These are phyloP conservation scores for Endogone sp. DNA, from an alignment of 192 early-diverging fungal species.

Conservation along the genomic window DNA sequence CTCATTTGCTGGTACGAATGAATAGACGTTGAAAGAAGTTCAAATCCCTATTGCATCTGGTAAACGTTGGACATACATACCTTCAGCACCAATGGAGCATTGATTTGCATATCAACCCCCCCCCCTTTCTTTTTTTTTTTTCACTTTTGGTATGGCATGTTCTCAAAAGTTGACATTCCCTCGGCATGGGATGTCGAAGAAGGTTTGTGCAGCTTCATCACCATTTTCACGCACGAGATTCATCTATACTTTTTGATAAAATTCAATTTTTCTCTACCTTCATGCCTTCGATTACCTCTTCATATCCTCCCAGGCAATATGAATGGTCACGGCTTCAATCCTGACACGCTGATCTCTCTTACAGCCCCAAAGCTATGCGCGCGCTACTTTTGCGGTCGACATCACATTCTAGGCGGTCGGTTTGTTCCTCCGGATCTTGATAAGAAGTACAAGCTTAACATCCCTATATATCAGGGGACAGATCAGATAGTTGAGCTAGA, in stretches of 20 bases:
- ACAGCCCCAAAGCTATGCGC: constrained; percentile 89
- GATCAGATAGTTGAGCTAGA: constrained; percentile 64
- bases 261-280: background rate
- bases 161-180: constrained; percentile 87
- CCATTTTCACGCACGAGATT: no score
- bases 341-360: constrained; percentile 83
- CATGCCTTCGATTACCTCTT: background rate
- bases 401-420: constrained; percentile 85
- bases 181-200: constrained; percentile 93
- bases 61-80: constrained; percentile 12
- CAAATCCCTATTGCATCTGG: constrained; percentile 22
- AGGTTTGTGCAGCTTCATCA: constrained; percentile 42
- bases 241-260: background rate
- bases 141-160: no score
- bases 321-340: constrained; percentile 51
- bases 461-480: constrained; percentile 67
- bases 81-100: background rate
- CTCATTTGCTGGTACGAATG: constrained; percentile 3
- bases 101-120: no score
- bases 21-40: constrained; percentile 12
- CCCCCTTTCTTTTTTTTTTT: no score
- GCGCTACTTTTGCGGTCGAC: constrained; percentile 59
- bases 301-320: constrained; percentile 33
- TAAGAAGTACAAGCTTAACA: constrained; percentile 54
- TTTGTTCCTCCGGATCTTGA: constrained; percentile 81